These are phyloP conservation scores for Schwanniomyces sp. DNA, from an alignment of 805 yeast species.

Conservation along the genomic window DNA sequence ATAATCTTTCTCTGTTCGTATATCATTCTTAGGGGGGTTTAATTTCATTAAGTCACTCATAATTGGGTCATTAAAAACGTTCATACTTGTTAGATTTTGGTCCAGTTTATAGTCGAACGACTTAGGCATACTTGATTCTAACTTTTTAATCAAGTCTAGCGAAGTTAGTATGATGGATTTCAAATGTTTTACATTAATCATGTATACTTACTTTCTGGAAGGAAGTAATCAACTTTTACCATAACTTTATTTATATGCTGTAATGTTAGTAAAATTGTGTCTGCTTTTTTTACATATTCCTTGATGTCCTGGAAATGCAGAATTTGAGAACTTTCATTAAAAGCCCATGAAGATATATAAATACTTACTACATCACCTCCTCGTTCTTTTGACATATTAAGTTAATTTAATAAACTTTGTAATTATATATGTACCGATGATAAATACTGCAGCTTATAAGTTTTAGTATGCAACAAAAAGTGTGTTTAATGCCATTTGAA, in stretches of 20 bases:
- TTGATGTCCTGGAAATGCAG: not conserved
- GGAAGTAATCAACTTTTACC: conserved; percentile 2
- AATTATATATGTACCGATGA: not conserved
- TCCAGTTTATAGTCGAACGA: conserved; percentile 6
- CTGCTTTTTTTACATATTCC: not conserved
- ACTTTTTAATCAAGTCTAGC: conserved; percentile 13
- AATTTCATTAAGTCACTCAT: conserved; percentile 30
- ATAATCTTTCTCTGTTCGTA: conserved; percentile 3
- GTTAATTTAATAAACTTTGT: not conserved
- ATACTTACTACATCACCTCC: not conserved
- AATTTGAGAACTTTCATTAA: not conserved
- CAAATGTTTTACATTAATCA: not conserved
- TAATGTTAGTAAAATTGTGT: not conserved
- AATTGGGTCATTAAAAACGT: conserved; percentile 27
- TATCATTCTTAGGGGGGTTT: conserved; percentile 20
- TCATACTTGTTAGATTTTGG: not conserved
- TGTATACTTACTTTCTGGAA: conserved; percentile 4
- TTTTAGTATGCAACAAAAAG: not conserved
- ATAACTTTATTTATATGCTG: not conserved
- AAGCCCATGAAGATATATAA: not conserved
- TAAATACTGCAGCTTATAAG: not conserved
- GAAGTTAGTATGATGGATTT: not conserved
- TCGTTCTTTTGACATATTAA: not conserved
- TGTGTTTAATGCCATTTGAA: not conserved
- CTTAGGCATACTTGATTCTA: conserved; percentile 15